phyloP scores from a whole-genome alignment of 1,284 basidiomycete species.

The Ceratobasidium sp. region DNA sequence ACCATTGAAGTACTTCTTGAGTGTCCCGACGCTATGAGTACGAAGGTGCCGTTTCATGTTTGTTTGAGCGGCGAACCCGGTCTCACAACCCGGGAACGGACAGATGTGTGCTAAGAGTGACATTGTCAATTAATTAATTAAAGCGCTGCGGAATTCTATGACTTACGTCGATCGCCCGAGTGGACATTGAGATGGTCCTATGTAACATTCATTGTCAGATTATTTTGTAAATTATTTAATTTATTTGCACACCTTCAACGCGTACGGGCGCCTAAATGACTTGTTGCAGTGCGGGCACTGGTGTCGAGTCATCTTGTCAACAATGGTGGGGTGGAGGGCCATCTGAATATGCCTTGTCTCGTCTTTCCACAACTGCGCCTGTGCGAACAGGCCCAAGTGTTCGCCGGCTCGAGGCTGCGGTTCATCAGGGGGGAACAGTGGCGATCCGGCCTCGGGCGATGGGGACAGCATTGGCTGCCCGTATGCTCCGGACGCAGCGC shows the following conservation, averaged over 20 bases:
- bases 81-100: conserved; percentile 19
- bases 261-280: conserved; percentile 25
- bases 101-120: conserved; percentile 19
- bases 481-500: conserved; percentile 17
- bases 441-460: neutral
- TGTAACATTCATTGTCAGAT: no score
- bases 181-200: conserved; percentile 39
- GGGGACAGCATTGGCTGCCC: conserved; percentile 1
- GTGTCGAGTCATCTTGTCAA: conserved; percentile 16
- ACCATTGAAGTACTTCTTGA: conserved; percentile 1
- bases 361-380: conserved; percentile 2
- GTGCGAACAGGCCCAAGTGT: neutral
- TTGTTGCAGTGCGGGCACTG: conserved; percentile 30
- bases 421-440: neutral
- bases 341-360: conserved; percentile 10
- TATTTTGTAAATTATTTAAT: no score
- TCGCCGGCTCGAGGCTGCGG: neutral
- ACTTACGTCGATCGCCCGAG: conserved; percentile 29
- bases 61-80: conserved; percentile 32
- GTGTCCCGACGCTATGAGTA: conserved; percentile 19
- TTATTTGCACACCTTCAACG: no score
- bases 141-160: neutral
- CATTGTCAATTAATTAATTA: neutral
- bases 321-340: neutral
- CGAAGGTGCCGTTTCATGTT: conserved; percentile 43